phyloP scores from a whole-genome alignment of 192 early-diverging fungal genomes.

The Coemansia sp. region DNA sequence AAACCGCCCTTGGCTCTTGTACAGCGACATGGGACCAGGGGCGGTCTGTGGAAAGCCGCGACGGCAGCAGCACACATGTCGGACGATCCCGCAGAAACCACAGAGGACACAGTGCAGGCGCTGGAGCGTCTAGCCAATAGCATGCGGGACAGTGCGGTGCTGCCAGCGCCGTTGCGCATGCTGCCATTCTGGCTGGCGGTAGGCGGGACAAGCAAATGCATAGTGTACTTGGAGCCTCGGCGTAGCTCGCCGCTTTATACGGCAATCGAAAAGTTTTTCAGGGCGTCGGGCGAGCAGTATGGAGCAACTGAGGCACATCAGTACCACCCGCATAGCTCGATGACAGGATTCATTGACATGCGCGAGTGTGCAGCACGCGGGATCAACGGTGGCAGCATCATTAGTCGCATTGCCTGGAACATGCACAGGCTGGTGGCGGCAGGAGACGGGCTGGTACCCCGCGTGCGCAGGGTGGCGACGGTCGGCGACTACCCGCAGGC shows the following conservation, averaged over 20 bases:
- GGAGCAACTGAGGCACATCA: constrained; percentile 43
- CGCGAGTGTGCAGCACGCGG: neutral
- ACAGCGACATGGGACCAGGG: neutral
- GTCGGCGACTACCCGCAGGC: constrained; percentile 35
- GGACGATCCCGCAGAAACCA: constrained; percentile 1
- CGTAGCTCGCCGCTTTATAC: constrained; percentile 25
- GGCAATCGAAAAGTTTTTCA: constrained; percentile 40
- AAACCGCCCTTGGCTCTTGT: neutral
- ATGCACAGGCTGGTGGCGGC: constrained; percentile 13
- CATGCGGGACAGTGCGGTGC: neutral
- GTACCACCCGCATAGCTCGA: constrained; percentile 52
- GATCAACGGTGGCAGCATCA: neutral
- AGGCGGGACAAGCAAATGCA: constrained; percentile 30
- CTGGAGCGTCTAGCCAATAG: neutral
- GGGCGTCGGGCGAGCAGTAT: constrained; percentile 9
- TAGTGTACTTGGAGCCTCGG: constrained; percentile 47
- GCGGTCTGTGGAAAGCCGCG: neutral
- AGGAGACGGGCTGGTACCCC: neutral
- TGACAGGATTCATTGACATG: constrained; percentile 53
- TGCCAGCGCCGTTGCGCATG: constrained; percentile 20
- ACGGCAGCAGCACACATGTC: neutral
- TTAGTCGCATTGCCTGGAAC: constrained; percentile 16
- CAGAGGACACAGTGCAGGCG: neutral
- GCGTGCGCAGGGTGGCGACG: constrained; percentile 10
- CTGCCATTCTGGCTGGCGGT: constrained; percentile 20